Base-by-base conservation (phyloP, 179 eudicot genomes). In the Patellifolia procumbens region DNA sequence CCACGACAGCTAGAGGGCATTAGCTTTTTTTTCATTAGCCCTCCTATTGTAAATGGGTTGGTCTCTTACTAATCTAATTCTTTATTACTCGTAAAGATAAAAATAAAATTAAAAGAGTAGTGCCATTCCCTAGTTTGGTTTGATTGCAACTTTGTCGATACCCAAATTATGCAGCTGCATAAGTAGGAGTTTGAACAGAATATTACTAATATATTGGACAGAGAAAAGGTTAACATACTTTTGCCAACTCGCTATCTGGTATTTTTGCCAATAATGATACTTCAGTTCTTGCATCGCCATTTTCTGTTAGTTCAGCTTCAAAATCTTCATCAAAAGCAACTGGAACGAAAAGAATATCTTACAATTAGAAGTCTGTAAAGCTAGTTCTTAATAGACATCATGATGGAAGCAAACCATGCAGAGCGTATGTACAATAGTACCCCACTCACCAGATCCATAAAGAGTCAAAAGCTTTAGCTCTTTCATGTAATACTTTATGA, bases 241-340 rank as follows among this genome's bases (percentile, higher is more conserved):
- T 87, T 62, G 97, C 86, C 73, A 93, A 78, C 85, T 95, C 99
- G 68, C 86, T 73, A 81, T 91, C 97, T 52, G 91, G 82, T 76
- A 85, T 82, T 81, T 83, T 90, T 37, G 92, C 89, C 81, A 95
- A 82, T 75, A 89, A 60, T 75, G 91, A 89, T 64, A 93, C 90
- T 89, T 95, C 99, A 84, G 81, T 78, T 83, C 87, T 95, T 69
- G 91, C 97, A 86, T 91, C 97, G 80, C 73, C 81, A 84, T 91
- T 95, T 63, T 91, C 97, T 75, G 81, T 80, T 75, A 95, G 78
- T 80, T 95, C 97, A 74, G 88, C 97, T 89, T 92, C 97, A 85
- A 93, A 95, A 84, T 95, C 99, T 81, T 95, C 99, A 81, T 95
- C 97, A 81, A 95, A 95, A 60, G 99, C 99, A 88, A 93, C 99